Conservation (phyloP, 169 alveolate species). For the Plasmodium gonderi region DNA sequence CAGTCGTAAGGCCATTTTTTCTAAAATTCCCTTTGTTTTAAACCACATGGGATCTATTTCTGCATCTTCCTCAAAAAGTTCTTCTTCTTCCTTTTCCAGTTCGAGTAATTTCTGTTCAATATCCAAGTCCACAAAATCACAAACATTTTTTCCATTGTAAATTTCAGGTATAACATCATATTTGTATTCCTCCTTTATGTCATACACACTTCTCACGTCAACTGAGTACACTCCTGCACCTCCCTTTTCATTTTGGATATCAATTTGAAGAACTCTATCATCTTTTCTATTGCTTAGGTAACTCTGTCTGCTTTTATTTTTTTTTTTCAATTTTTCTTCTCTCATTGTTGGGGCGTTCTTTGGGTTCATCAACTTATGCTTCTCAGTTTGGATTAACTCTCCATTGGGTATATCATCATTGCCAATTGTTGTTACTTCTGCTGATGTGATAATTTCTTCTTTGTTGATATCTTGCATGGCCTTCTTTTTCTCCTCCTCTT, state of each 20-base stretch:
- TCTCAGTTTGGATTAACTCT: background rate
- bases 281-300: conserved; percentile 65
- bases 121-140: conserved; percentile 97
- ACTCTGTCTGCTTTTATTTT: conserved; percentile 48
- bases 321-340: conserved; percentile 78
- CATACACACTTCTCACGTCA: conserved; percentile 88
- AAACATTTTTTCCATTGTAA: conserved; percentile 97
- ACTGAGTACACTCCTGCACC: conserved; percentile 99
- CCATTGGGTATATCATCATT: background rate
- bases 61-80: conserved; percentile 86
- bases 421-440: background rate
- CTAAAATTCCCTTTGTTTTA: conserved; percentile 55
- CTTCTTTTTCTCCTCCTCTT: conserved; percentile 6
- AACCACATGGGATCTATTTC: conserved; percentile 79
- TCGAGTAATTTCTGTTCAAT: conserved; percentile 94
- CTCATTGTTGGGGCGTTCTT: conserved; percentile 24
- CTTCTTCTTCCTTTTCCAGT: conserved; percentile 97
- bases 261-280: conserved; percentile 84
- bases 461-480: background rate
- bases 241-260: conserved; percentile 93
- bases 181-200: conserved; percentile 89
- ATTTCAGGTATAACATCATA: conserved; percentile 98
- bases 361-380: background rate
- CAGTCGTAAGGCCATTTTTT: conserved; percentile 47
- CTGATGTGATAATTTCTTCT: too few relatives aligned